Percentiles rank a stretch among this genome's conserved stretches.
These are phyloP conservation scores for Hygrophorus russula DNA, from an alignment of 768 basidiomycete genomes.

Conservation along the genomic window DNA sequence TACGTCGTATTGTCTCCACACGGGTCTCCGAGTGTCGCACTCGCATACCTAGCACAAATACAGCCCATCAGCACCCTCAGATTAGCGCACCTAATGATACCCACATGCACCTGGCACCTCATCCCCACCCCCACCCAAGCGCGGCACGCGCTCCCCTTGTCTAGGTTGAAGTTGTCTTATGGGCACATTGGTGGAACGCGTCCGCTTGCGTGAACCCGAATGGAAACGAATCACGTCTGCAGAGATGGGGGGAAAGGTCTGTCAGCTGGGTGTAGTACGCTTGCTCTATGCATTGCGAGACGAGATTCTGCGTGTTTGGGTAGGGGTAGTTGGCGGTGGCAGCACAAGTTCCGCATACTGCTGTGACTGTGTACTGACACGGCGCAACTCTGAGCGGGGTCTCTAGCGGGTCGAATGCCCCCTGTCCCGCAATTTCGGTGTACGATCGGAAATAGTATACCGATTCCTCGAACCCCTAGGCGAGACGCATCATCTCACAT, in stretches of 20 bases:
- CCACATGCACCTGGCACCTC: slow-evolving; percentile 45
- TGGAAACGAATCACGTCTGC: slow-evolving; percentile 51
- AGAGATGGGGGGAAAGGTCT: slow-evolving; percentile 35
- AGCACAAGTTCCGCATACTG: slow-evolving; percentile 25
- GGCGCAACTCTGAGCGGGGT: no score
- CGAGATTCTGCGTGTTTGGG: slow-evolving; percentile 40
- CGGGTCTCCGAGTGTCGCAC: slow-evolving; percentile 36
- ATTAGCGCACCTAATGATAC: slow-evolving; percentile 33
- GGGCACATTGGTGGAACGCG: slow-evolving; percentile 42
- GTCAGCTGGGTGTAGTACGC: slow-evolving; percentile 38
- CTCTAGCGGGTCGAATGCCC: no score
- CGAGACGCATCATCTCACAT: no score
- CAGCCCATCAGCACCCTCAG: not conserved
- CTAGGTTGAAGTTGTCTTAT: slow-evolving; percentile 50
- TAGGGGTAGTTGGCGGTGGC: slow-evolving; percentile 40
- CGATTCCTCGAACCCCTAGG: no score
- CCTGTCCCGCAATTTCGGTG: no score
- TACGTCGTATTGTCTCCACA: slow-evolving; percentile 44
- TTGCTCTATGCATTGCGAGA: slow-evolving; percentile 49
- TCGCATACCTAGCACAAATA: slow-evolving; percentile 33
- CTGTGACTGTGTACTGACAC: no score
- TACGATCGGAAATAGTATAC: no score
- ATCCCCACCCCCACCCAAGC: slow-evolving; percentile 29
- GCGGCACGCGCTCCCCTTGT: slow-evolving; percentile 50
- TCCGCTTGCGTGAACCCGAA: slow-evolving; percentile 31